Percentiles rank a stretch among this genome's conserved stretches.
These are phyloP conservation scores for Aspergillus japonicus DNA, from an alignment of 2,329 filamentous ascomycete species.

Conservation along the genomic window DNA sequence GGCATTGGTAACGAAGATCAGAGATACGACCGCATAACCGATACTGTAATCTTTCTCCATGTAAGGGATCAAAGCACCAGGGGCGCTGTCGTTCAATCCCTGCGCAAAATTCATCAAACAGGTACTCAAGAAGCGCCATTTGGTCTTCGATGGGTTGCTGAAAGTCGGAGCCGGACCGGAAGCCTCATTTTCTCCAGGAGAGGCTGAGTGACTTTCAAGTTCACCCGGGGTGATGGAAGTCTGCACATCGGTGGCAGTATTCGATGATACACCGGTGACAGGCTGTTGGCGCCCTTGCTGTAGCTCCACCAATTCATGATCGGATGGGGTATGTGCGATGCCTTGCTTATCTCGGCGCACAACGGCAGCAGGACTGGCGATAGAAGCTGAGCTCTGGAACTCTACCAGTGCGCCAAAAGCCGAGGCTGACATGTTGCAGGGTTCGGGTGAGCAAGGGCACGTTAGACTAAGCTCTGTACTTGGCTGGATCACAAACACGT, in stretches of 20 bases:
- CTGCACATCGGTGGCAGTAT: background rate
- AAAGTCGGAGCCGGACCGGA: slow-evolving; percentile 24
- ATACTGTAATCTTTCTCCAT: slow-evolving; percentile 75
- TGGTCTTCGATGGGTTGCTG: slow-evolving; percentile 53
- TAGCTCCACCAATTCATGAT: slow-evolving; percentile 25
- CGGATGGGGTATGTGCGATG: slow-evolving; percentile 19
- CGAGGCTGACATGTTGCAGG: slow-evolving; percentile 34
- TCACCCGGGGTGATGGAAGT: slow-evolving; percentile 23
- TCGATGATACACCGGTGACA: background rate
- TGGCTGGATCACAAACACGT: background rate
- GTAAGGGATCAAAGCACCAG: slow-evolving; percentile 77
- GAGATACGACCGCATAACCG: slow-evolving; percentile 73
- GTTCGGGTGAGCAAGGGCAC: background rate
- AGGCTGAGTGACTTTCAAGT: slow-evolving; percentile 25
- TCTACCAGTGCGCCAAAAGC: slow-evolving; percentile 43
- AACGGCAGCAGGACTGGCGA: slow-evolving; percentile 41
- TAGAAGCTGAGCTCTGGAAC: slow-evolving; percentile 37
- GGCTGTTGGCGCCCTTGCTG: slow-evolving; percentile 7
- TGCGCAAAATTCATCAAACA: slow-evolving; percentile 67
- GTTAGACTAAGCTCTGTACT: background rate
- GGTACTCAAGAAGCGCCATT: slow-evolving; percentile 63
- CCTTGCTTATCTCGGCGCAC: slow-evolving; percentile 26
- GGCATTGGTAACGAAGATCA: slow-evolving; percentile 79
- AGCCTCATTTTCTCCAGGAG: slow-evolving; percentile 22
- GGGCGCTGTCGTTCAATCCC: slow-evolving; percentile 72